Evolutionary conservation across 495 filamentous ascomycete genomes (phyloP).

Genomic region (Staphylotrichum longicolle): DNA sequence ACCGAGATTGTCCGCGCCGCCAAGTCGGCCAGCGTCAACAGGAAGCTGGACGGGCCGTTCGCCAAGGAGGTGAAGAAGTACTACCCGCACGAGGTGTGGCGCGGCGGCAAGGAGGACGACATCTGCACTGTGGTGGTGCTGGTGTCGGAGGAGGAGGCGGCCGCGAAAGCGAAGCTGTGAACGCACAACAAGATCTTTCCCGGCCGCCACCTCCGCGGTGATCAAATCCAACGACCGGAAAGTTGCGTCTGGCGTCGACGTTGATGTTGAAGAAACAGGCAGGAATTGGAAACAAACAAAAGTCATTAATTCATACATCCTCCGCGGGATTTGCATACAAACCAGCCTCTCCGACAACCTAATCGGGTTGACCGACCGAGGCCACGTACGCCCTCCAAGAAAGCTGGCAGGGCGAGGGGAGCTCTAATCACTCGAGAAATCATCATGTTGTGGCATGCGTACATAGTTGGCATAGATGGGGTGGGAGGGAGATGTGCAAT

Average conservation of each 20-base stretch:
- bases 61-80: conserved; percentile 86
- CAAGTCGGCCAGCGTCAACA: conserved; percentile 76
- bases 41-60: conserved; percentile 82
- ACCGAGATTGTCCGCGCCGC: conserved; percentile 73
- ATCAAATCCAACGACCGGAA: too few relatives aligned
- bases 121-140: conserved; percentile 78
- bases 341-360: too few relatives aligned
- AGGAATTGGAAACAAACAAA: not conserved
- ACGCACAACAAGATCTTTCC: not conserved
- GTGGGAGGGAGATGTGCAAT: not conserved
- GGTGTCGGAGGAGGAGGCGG: conserved; percentile 54
- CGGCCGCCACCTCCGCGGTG: too few relatives aligned
- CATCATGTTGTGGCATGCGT: not conserved
- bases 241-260: too few relatives aligned
- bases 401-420: not conserved
- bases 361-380: too few relatives aligned
- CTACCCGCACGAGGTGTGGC: conserved; percentile 78
- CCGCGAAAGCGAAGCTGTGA: conserved; percentile 42
- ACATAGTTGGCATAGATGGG: not conserved
- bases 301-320: not conserved
- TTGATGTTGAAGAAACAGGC: too few relatives aligned
- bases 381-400: too few relatives aligned
- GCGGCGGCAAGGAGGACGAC: conserved; percentile 88
- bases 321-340: not conserved
- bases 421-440: not conserved